Evolutionary conservation across 1,284 basidiomycete species (phyloP).

Genomic region (Trametes hirsuta): DNA sequence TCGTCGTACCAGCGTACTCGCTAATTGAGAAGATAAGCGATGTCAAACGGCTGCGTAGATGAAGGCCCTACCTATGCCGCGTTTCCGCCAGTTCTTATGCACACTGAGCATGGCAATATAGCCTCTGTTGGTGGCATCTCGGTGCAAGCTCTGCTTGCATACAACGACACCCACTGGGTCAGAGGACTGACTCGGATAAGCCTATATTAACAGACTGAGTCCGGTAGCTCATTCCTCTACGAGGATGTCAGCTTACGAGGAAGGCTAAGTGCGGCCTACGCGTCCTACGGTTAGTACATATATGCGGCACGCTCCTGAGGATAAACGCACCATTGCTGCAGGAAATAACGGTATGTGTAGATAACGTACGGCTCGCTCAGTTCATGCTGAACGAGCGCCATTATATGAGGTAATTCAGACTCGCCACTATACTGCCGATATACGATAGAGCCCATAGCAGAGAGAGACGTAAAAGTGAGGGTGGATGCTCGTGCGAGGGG

Average conservation of each 20-base stretch:
- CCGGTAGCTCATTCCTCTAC: neutral
- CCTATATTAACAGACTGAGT: constrained; percentile 39
- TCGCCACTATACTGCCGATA: constrained; percentile 80
- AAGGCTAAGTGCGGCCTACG: constrained; percentile 92
- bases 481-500: neutral
- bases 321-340: constrained; percentile 83
- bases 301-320: neutral
- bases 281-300: constrained; percentile 9
- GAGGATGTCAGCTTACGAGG: constrained; percentile 58
- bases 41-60: neutral
- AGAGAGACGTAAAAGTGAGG: neutral
- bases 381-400: constrained; percentile 88
- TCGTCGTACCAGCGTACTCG: constrained; percentile 76
- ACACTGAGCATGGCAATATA: constrained; percentile 99
- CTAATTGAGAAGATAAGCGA: constrained; percentile 41
- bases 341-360: constrained; percentile 92
- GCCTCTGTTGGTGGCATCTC: constrained; percentile 78
- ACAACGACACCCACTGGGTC: constrained; percentile 89
- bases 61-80: constrained; percentile 82
- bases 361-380: constrained; percentile 96
- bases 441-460: constrained; percentile 54
- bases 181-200: constrained; percentile 58
- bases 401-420: constrained; percentile 78
- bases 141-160: constrained; percentile 92
- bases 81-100: constrained; percentile 76